A percentile compares a stretch with the other conserved stretches of the same genome.
phyloP scores from a whole-genome alignment of 768 basidiomycete species.

The Tulasnella sp. region DNA sequence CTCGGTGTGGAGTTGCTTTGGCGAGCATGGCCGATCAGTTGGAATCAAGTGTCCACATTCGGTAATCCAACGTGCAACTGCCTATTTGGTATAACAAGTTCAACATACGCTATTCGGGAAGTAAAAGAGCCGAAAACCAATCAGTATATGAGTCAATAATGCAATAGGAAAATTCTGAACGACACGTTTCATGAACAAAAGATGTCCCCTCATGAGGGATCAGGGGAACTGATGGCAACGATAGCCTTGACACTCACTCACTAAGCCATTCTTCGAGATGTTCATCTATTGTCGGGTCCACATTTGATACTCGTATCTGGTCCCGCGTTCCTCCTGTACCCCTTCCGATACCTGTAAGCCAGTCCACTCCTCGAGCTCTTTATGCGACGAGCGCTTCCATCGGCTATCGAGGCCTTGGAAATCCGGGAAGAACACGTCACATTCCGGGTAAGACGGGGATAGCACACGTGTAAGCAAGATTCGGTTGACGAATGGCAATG shows the following conservation, averaged over 20 bases:
- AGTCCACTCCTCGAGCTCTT: constrained; percentile 72
- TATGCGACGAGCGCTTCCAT: constrained; percentile 53
- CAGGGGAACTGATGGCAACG: constrained; percentile 10
- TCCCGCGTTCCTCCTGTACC: constrained; percentile 77
- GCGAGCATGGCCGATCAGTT: neutral
- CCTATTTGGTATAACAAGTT: constrained; percentile 14
- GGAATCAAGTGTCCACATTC: constrained; percentile 1
- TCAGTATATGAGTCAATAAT: neutral
- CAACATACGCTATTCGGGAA: constrained; percentile 11
- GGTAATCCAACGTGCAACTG: neutral
- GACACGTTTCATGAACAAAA: constrained; percentile 16
- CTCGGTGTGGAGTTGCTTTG: neutral
- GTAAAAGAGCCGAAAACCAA: neutral
- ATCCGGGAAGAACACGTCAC: constrained; percentile 86
- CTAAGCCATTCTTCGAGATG: neutral
- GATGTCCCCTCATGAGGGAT: neutral
- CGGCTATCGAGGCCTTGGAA: constrained; percentile 48
- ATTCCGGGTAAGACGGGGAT: constrained; percentile 73
- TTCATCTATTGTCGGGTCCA: constrained; percentile 53
- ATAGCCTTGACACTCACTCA: constrained; percentile 5
- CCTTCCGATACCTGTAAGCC: constrained; percentile 79
- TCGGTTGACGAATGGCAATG: constrained; percentile 64
- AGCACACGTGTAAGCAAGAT: constrained; percentile 85
- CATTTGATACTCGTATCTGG: constrained; percentile 94
- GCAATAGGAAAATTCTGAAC: neutral